Base-by-base conservation (phyloP, 2,329 filamentous ascomycete genomes). In the Colletotrichum tanaceti region DNA sequence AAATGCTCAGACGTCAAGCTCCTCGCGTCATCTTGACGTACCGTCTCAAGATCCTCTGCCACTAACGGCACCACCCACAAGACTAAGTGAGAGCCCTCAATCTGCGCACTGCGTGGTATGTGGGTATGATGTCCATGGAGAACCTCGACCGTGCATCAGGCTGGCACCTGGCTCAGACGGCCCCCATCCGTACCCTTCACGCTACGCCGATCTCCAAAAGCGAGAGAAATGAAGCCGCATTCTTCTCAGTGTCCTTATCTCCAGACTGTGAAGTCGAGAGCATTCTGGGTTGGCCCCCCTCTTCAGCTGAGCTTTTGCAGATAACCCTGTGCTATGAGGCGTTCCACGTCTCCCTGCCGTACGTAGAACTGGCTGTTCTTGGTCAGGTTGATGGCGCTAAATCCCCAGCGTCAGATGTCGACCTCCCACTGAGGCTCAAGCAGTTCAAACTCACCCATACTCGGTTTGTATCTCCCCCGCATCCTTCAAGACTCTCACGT, bases 341-440 rank as follows among this genome's bases (percentile, higher is more conserved):
- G 88, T 80, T 99, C 96, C 7, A 99, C 96, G 80, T 99, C 96
- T 28, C 93, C 95, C 76, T 98, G 93, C 54, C 95, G 89, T 46
- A 99, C 96, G 76, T 97, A 98, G 77, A 99, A 97, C 77, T 99
- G 96, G 76, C 94, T 98, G 80, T 99, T 98, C 81, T 97, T 98
- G 44, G 94, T 97, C 82, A 99, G 86, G 69, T 92, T 98, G 75
- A 99, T 98, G 14, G 94, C 93, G 18, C 94, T 97, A 73, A 41
- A 52, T 55, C 16, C 53, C 16, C 32, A 57, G 10, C 64, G 71
- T 57, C 66, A 72, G 75, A 68, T 22, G 24, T 9, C 4, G 20
- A 28, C n/a, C 18, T 46, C 59, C 24, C 14, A 20, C 32, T 38
- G 41, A n/a, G 46, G 50, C 20, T 59, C n/a, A 59, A 39, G 41